Evolutionary conservation across 2,329 filamentous ascomycete species (phyloP).

Genomic region (Talaromyces sp.): DNA sequence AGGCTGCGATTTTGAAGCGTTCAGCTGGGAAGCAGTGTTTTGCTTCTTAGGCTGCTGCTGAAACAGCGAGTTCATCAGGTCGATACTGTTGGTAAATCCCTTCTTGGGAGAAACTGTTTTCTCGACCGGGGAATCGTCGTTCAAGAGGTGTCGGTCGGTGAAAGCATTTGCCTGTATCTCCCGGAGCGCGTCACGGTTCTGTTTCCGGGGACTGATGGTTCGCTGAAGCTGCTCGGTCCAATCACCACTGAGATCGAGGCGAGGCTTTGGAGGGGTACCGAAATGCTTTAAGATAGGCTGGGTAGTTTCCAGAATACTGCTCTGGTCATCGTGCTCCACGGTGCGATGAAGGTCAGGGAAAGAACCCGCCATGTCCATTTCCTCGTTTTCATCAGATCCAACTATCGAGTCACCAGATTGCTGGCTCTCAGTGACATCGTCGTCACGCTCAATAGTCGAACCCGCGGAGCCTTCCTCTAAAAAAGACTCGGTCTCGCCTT

Average conservation of each 20-base stretch:
- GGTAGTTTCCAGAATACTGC: slow-evolving; percentile 53
- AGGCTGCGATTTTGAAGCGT: slow-evolving; percentile 58
- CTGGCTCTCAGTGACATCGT: slow-evolving; percentile 53
- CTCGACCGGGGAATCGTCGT: slow-evolving; percentile 37
- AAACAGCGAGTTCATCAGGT: slow-evolving; percentile 94
- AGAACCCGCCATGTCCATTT: slow-evolving; percentile 83
- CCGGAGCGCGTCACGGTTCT: slow-evolving; percentile 74
- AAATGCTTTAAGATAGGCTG: slow-evolving; percentile 36
- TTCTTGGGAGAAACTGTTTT: slow-evolving; percentile 46
- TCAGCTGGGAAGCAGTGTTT: slow-evolving; percentile 53
- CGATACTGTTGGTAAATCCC: slow-evolving; percentile 84
- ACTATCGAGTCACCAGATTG: slow-evolving; percentile 67
- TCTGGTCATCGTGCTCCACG: slow-evolving; percentile 68
- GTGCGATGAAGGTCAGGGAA: slow-evolving; percentile 72
- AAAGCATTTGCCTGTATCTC: slow-evolving; percentile 65
- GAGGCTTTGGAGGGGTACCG: slow-evolving; percentile 57
- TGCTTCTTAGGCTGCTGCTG: slow-evolving; percentile 60
- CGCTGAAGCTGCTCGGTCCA: slow-evolving; percentile 94
- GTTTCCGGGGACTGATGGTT: slow-evolving; percentile 91
- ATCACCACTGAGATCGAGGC: slow-evolving; percentile 68
- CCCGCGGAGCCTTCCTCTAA: slow-evolving; percentile 89
- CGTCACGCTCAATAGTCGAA: slow-evolving; percentile 67
- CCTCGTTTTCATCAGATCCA: slow-evolving; percentile 65
- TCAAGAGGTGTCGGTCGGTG: slow-evolving; percentile 47
- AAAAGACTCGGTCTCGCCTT: slow-evolving; percentile 70